These are phyloP conservation scores for Aphanocladium album DNA, from an alignment of 2,329 filamentous ascomycete genomes.

Conservation along the genomic window DNA sequence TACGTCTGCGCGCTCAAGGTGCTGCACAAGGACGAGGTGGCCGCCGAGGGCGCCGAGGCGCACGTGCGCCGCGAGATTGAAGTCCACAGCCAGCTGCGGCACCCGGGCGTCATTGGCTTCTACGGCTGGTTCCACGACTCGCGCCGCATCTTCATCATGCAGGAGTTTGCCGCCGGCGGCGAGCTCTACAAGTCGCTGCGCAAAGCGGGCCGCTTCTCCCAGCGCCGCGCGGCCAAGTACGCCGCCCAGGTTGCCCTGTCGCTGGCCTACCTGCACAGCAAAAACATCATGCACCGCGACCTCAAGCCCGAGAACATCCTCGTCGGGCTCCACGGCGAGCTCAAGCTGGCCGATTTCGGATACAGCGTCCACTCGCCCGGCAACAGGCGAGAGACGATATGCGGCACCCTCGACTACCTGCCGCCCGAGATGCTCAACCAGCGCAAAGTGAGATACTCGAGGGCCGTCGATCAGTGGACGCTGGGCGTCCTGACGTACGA, in stretches of 20 bases:
- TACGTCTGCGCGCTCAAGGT: constrained; percentile 86
- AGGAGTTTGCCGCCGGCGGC: constrained; percentile 80
- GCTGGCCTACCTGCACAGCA: constrained; percentile 79
- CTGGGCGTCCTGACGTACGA: constrained; percentile 24
- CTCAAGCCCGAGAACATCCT: constrained; percentile 53
- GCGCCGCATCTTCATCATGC: constrained; percentile 80
- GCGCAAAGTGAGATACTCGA: constrained; percentile 13
- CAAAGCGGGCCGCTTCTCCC: constrained; percentile 71
- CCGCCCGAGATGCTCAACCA: constrained; percentile 23
- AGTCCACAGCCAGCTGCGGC: constrained; percentile 79
- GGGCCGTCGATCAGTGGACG: constrained; percentile 20
- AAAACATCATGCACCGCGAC: constrained; percentile 85
- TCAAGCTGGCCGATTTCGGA: constrained; percentile 26
- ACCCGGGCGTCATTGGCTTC: constrained; percentile 76
- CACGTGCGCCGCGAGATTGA: constrained; percentile 84
- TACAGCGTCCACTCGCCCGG: constrained; percentile 25
- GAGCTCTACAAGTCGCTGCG: constrained; percentile 84
- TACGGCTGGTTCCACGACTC: constrained; percentile 86
- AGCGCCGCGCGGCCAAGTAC: constrained; percentile 81
- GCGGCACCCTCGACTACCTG: constrained; percentile 25
- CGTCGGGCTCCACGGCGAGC: constrained; percentile 24
- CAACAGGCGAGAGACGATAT: constrained; percentile 19
- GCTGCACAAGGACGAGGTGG: constrained; percentile 75
- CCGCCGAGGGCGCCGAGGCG: constrained; percentile 72
- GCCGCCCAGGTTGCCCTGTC: constrained; percentile 84